phyloP scores from a whole-genome alignment of 2,329 filamentous ascomycete species.

The Dactylellina leptospora region DNA sequence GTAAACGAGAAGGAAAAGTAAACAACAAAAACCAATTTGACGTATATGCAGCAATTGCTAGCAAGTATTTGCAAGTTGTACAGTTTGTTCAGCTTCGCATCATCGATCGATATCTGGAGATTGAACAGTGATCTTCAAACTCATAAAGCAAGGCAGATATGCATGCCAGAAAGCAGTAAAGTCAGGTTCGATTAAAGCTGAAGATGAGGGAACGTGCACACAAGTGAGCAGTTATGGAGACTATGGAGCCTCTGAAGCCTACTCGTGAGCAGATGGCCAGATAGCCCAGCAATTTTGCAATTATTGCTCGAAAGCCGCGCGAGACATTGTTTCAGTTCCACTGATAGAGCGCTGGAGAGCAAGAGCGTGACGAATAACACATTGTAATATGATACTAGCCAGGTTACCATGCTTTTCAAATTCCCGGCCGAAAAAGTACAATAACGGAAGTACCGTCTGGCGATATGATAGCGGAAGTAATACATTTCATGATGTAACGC shows the following conservation, averaged over 20 bases:
- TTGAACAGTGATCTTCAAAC: constrained; percentile 27
- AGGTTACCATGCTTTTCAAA: constrained; percentile 42
- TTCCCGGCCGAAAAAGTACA: constrained; percentile 31
- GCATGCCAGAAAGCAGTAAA: constrained; percentile 26
- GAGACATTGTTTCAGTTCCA: constrained; percentile 49
- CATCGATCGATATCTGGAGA: not conserved
- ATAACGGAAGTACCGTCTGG: constrained; percentile 23
- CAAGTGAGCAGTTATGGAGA: constrained; percentile 8
- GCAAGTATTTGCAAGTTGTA: not conserved
- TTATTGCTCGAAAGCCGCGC: constrained; percentile 16
- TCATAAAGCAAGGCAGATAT: constrained; percentile 36
- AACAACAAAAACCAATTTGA: not conserved
- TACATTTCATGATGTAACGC: constrained; percentile 11
- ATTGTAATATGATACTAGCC: constrained; percentile 30
- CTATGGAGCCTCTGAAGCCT: not conserved
- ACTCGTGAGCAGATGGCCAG: not conserved
- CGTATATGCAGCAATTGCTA: not conserved
- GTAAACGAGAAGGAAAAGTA: not conserved
- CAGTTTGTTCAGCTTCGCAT: not conserved
- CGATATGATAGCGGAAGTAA: not conserved
- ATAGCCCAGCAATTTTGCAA: constrained; percentile 17
- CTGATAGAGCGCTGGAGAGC: constrained; percentile 20
- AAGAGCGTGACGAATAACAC: constrained; percentile 29
- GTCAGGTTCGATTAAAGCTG: constrained; percentile 10
- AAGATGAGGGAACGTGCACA: constrained; percentile 25